A percentile compares a stretch with the other conserved stretches of the same genome.
These are phyloP conservation scores for Trichoderma lentiforme DNA, from an alignment of 2,329 filamentous ascomycete species.

Conservation along the genomic window DNA sequence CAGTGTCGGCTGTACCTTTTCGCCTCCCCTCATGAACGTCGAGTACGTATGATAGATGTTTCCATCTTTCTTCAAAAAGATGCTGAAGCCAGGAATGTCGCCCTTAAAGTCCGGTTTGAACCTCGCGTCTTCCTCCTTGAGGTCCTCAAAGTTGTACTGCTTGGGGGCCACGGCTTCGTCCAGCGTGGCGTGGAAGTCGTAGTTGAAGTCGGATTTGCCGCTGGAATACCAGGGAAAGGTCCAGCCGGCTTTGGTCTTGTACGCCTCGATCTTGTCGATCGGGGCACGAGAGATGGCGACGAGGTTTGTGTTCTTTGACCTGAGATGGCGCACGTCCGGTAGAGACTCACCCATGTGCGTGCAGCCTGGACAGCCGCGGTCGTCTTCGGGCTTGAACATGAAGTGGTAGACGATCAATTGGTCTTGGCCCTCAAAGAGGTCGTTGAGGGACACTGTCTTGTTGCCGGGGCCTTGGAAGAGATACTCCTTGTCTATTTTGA, in stretches of 20 bases:
- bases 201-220: constrained; percentile 37
- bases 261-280: constrained; percentile 34
- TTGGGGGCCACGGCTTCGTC: constrained; percentile 28
- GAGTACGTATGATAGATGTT: constrained; percentile 40
- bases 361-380: constrained; percentile 39
- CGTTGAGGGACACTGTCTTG: constrained; percentile 25
- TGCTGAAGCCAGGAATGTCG: constrained; percentile 37
- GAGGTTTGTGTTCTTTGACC: constrained; percentile 36
- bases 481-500: constrained; percentile 36
- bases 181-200: constrained; percentile 37
- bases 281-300: constrained; percentile 40
- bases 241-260: constrained; percentile 39
- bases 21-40: constrained; percentile 32
- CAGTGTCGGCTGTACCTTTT: constrained; percentile 31
- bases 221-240: constrained; percentile 40
- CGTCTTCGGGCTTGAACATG: constrained; percentile 40
- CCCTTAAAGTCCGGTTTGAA: constrained; percentile 30
- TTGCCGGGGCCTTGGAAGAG: constrained; percentile 33
- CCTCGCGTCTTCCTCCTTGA: constrained; percentile 27
- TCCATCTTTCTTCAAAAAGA: constrained; percentile 32
- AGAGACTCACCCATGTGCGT: constrained; percentile 38
- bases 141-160: constrained; percentile 28
- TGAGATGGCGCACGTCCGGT: constrained; percentile 37
- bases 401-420: constrained; percentile 45
- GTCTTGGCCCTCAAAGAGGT: constrained; percentile 34